Conservation (phyloP, 2,329 filamentous ascomycete genomes). For the Trichoderma brevicompactum region DNA sequence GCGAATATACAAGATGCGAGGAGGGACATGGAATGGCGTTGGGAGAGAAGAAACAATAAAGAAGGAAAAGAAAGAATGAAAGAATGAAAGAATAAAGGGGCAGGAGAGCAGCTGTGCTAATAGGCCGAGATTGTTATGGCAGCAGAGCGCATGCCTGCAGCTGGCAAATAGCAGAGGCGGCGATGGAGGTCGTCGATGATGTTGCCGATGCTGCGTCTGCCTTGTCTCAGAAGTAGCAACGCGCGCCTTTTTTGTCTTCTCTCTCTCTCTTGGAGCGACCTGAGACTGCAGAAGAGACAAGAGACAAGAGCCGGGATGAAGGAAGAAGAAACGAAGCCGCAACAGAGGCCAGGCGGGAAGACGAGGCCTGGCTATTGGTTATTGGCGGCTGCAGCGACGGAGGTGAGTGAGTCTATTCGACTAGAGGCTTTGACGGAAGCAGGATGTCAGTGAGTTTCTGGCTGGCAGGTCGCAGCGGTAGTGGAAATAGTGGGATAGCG, state of each 20-base stretch:
- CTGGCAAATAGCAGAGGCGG: constrained; percentile 1
- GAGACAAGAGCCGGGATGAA: not conserved
- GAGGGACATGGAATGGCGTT: not conserved
- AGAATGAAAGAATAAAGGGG: not conserved
- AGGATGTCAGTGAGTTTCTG: not conserved
- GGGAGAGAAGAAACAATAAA: not conserved
- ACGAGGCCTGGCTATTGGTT: constrained; percentile 5
- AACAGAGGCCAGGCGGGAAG: not conserved
- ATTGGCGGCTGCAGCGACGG: not conserved
- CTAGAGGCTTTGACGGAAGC: not conserved
- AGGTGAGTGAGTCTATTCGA: constrained; percentile 14
- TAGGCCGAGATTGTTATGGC: not conserved
- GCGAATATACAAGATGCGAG: not conserved
- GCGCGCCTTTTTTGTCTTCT: constrained; percentile 1
- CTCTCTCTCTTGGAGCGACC: not conserved
- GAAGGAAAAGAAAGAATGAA: not conserved
- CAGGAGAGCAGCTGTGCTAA: not conserved
- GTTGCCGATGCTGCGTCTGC: constrained; percentile 1
- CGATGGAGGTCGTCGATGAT: not conserved
- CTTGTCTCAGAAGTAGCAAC: constrained; percentile 14
- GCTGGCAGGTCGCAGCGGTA: constrained; percentile 24
- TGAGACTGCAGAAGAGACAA: constrained; percentile 11
- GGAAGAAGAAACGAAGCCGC: not conserved
- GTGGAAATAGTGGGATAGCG: constrained; percentile 19
- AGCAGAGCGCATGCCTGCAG: constrained; percentile 7